Evolutionary conservation across 2,329 filamentous ascomycete genomes (phyloP).

Genomic region (Aureobasidium zeae): DNA sequence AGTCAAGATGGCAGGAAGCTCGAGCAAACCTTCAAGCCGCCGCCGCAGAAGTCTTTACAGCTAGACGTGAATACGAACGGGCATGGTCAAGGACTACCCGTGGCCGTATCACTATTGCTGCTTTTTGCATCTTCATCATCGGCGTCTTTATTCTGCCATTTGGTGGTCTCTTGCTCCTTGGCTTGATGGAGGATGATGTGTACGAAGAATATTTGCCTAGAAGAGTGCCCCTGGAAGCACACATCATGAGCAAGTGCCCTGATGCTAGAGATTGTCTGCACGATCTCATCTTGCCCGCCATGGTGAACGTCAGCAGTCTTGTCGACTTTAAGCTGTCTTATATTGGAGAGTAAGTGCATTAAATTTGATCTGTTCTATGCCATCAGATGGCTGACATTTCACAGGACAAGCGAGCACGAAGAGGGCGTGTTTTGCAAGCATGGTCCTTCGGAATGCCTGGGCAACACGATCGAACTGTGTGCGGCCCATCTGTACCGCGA

Average conservation of each 20-base stretch:
- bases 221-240: slow-evolving; percentile 73
- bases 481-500: slow-evolving; percentile 73
- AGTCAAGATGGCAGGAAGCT: slow-evolving; percentile 12
- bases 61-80: slow-evolving; percentile 27
- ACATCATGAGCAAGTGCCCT: slow-evolving; percentile 92
- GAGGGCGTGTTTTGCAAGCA: slow-evolving; percentile 84
- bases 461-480: slow-evolving; percentile 91
- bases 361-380: background rate
- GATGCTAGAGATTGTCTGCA: slow-evolving; percentile 78
- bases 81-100: slow-evolving; percentile 27
- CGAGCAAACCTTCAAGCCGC: slow-evolving; percentile 11
- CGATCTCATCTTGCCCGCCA: slow-evolving; percentile 71
- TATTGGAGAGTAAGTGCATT: slow-evolving; percentile 60
- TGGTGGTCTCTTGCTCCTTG: slow-evolving; percentile 21
- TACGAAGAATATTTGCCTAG: slow-evolving; percentile 16
- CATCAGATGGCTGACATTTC: background rate
- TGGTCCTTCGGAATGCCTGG: slow-evolving; percentile 81
- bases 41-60: slow-evolving; percentile 20
- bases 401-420: slow-evolving; percentile 56
- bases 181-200: slow-evolving; percentile 23
- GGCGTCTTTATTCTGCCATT: slow-evolving; percentile 24
- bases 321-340: slow-evolving; percentile 87
- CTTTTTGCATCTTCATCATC: slow-evolving; percentile 26
- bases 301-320: slow-evolving; percentile 72
- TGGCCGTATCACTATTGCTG: slow-evolving; percentile 22